These are phyloP conservation scores for Myxozyma monticola DNA, from an alignment of 805 yeast species.

Conservation along the genomic window DNA sequence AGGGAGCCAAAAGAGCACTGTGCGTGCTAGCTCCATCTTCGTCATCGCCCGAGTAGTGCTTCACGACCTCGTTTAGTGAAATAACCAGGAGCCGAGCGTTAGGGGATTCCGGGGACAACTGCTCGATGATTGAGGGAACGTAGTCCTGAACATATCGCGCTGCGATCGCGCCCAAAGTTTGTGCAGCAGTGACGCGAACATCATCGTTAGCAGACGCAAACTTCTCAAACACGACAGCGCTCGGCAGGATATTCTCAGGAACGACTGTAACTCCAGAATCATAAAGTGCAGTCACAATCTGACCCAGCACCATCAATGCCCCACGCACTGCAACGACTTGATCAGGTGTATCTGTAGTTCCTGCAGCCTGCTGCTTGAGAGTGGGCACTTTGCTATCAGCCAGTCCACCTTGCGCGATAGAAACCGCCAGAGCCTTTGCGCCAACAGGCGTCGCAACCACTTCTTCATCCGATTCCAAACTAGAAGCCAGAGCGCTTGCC, in stretches of 20 bases:
- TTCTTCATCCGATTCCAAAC: constrained; percentile 13
- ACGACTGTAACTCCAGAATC: not conserved
- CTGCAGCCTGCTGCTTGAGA: constrained; percentile 2
- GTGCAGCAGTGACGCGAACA: constrained; percentile 50
- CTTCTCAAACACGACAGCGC: constrained; percentile 41
- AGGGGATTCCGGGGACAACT: constrained; percentile 34
- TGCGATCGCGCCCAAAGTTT: constrained; percentile 53
- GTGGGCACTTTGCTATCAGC: constrained; percentile 1
- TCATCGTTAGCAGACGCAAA: constrained; percentile 40
- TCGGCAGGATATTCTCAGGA: constrained; percentile 12
- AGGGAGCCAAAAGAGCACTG: constrained; percentile 11
- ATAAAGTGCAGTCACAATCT: constrained; percentile 15
- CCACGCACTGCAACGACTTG: not conserved
- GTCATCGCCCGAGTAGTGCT: not conserved
- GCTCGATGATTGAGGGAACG: constrained; percentile 43
- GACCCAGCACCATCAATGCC: constrained; percentile 23
- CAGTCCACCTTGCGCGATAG: constrained; percentile 18
- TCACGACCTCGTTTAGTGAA: constrained; percentile 38
- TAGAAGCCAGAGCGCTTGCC: constrained; percentile 1
- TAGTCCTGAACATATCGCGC: constrained; percentile 44
- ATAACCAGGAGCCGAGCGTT: constrained; percentile 35
- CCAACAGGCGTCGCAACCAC: constrained; percentile 24
- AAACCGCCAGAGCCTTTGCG: constrained; percentile 21
- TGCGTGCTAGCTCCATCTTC: not conserved
- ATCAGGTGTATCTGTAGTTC: not conserved